Base-by-base conservation (phyloP, 106 monocot species). In the Triglochin maritima region DNA sequence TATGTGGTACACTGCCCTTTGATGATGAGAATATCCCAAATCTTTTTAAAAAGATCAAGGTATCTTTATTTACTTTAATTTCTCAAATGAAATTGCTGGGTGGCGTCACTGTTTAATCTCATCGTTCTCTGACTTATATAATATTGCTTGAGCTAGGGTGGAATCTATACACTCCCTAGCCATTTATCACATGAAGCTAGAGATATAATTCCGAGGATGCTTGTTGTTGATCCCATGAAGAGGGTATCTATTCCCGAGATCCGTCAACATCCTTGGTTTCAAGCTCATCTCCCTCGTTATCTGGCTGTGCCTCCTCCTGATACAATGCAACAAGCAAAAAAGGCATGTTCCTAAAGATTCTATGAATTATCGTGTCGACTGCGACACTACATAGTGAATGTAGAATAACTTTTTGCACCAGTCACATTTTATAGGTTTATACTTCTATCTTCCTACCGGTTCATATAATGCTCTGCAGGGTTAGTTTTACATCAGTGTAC, bases 1-100 rank as follows among this genome's bases (percentile, higher is more conserved):
- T 75, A 45, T 75, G 74, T 61, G 74, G 74, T 50, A 68, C 67
- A 12, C 67, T 75, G 49, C 74, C 74, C 17, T 75, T 75, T 68
- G 74, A 75, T 61, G 74, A 75, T 61, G 74, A 75, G 44, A 75
- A 75, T 42, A 75, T 75, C 45, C 74, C 74, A 4, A 75, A 75
- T 75, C 58, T 75, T 9, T 75, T 75, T 14, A 75, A 53, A 66
- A 75, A 75, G 16, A 75, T 75, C 11, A 75, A 75, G 74, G 74
- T 75, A 43, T 7, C 5, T 16, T 12, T 17, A 45, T 4, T 11
- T 68, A 55, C 56, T 29, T 29, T 59, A 6, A 6, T 7, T 59
- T 59, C 57, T 57, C 1, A n/a, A 15, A 15, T 57, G 3, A 13
- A 57, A 9, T n/a, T 57, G 57, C 10, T 57, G 5, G 5, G 29